phyloP scores from a whole-genome alignment of 2,329 filamentous ascomycete species.

The Monilinia laxa region DNA sequence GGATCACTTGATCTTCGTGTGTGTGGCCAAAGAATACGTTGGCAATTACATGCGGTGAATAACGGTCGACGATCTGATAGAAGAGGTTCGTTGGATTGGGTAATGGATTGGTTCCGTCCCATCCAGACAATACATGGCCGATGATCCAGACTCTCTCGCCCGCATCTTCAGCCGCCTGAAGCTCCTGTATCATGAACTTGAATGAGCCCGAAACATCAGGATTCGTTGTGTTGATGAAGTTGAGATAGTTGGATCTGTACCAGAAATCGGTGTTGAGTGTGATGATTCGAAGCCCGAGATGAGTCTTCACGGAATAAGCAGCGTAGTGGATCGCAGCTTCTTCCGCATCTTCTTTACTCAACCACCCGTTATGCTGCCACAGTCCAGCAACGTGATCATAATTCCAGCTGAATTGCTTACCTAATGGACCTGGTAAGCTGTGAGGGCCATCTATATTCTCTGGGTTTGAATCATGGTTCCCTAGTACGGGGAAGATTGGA shows the following conservation, averaged over 20 bases:
- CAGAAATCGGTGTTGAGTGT: conserved; percentile 54
- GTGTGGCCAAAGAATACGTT: conserved; percentile 56
- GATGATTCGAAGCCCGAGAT: conserved; percentile 53
- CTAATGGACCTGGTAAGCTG: conserved; percentile 51
- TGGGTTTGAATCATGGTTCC: conserved; percentile 58
- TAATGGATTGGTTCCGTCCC: conserved; percentile 55
- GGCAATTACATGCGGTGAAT: conserved; percentile 55
- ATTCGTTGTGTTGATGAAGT: conserved; percentile 53
- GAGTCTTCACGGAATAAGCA: conserved; percentile 55
- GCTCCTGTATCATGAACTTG: conserved; percentile 51
- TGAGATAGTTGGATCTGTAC: conserved; percentile 48
- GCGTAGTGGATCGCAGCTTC: conserved; percentile 55
- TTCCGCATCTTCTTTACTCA: conserved; percentile 46
- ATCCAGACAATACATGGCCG: conserved; percentile 55
- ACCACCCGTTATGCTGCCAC: conserved; percentile 58
- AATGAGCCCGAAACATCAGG: conserved; percentile 51
- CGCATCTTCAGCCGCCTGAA: conserved; percentile 52
- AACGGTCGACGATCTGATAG: conserved; percentile 55
- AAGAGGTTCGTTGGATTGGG: conserved; percentile 55
- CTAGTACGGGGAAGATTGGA: conserved; percentile 55
- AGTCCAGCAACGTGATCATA: conserved; percentile 55
- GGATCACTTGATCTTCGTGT: conserved; percentile 54
- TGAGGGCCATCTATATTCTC: conserved; percentile 54
- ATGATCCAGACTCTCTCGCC: conserved; percentile 55
- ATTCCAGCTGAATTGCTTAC: conserved; percentile 58